Evolutionary conservation across 768 basidiomycete species (phyloP), one percentile per base, ranked within the genome.

Genomic region (Cystofilobasidium capitatum): DNA sequence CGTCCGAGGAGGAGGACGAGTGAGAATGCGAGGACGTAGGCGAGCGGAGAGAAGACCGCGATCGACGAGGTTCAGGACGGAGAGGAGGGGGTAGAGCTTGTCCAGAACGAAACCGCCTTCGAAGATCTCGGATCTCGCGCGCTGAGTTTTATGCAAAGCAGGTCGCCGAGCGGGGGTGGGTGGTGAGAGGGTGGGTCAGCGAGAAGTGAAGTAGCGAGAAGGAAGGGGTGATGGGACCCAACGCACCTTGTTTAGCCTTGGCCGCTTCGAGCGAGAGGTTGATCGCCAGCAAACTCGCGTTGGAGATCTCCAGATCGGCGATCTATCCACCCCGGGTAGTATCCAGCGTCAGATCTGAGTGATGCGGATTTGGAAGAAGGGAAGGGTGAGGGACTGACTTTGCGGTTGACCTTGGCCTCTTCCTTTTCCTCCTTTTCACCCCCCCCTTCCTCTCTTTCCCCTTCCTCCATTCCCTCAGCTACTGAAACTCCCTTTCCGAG

Each of bases 241-340:
- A 26, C 68, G 36, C 14, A 69, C 68, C 58, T 54, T 69, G 68
- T 33, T 49, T 44, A 14, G 68, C 68, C 42, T 69, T 69, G 2
- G 68, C 59, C 10, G 62, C 63, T 51, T 69, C 68, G 5, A 69
- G 36, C 31, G 55, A 26, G 31, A 57, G 62, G 39, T 69, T 69
- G 44, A 69, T 63, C 5, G 63, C 68, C 0, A 69, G 58, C 13
- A 69, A 24, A 3, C 57, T 59, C 2, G 68, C 58, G 63, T 69
- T 69, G 3, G 68, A 69, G 57, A 69, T 69, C 35, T 69, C 68
- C 17, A 69, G 68, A 49, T 69, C 68, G 20, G 58, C 62, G 37
- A 69, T 64, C 68, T 69, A 31, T 5, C 5, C 40, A 20, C 40
- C 40, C 40, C 40, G 40, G 20, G 40, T n/a, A n/a, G n/a, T n/a